Percentiles rank a stretch among this genome's conserved stretches.
Conservation (phyloP, 257 asterid species). For the Nicotiana otophora region DNA sequence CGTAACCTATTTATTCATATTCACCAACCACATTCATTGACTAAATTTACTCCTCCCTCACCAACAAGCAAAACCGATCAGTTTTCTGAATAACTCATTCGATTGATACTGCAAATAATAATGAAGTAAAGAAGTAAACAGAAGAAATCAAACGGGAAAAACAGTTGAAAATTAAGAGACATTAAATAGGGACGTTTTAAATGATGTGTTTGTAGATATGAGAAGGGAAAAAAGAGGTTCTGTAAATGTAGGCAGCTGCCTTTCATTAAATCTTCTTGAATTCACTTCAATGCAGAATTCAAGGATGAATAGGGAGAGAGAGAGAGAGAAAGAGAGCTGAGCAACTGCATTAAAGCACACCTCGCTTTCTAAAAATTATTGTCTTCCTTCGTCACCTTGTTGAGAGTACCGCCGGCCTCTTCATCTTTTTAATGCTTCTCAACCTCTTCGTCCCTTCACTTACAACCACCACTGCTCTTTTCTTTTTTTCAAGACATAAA, state of each 20-base stretch:
- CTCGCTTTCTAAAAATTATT: slow-evolving; percentile 31
- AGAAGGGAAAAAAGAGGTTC: neutral
- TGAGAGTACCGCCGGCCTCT: slow-evolving; percentile 5
- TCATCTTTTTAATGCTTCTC: slow-evolving; percentile 10
- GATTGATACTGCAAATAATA: neutral
- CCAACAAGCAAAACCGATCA: neutral
- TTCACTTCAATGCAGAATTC: slow-evolving; percentile 34
- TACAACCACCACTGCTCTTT: neutral
- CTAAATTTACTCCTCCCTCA: neutral
- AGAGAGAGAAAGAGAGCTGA: too few relatives aligned
- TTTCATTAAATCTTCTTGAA: slow-evolving; percentile 34
- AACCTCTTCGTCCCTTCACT: slow-evolving; percentile 30
- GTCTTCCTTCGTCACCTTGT: slow-evolving; percentile 22
- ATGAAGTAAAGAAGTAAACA: neutral
- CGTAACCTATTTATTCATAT: neutral
- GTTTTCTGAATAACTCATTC: neutral
- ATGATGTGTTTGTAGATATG: neutral
- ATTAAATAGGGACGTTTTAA: neutral
- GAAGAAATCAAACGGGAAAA: neutral
- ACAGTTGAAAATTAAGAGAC: neutral
- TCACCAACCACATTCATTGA: slow-evolving; percentile 6
- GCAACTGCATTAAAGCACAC: slow-evolving; percentile 26
- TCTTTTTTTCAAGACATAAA: neutral
- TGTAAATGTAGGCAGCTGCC: slow-evolving; percentile 28
- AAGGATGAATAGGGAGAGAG: slow-evolving; percentile 16